These are phyloP conservation scores for Rhazya stricta DNA, from an alignment of 257 asterid genomes.

Conservation along the genomic window DNA sequence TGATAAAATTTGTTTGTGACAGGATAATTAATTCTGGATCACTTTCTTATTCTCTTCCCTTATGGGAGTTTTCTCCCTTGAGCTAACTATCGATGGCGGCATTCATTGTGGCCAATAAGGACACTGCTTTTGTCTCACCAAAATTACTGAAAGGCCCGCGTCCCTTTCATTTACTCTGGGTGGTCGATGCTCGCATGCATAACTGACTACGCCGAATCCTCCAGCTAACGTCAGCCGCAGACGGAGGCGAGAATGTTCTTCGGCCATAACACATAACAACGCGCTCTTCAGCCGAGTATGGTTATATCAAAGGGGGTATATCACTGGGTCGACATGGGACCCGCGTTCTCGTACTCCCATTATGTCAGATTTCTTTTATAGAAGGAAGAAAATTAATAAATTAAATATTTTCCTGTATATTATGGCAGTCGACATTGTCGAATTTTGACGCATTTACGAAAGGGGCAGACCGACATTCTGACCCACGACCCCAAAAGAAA, in stretches of 20 bases:
- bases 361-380: background rate
- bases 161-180: background rate
- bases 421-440: background rate
- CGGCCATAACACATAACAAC: background rate
- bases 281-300: background rate
- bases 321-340: too few relatives aligned
- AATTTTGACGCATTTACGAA: background rate
- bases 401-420: background rate
- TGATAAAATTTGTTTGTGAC: too few relatives aligned
- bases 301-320: background rate
- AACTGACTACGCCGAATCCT: background rate
- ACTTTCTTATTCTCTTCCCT: too few relatives aligned
- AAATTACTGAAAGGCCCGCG: background rate
- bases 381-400: background rate
- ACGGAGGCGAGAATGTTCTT: background rate
- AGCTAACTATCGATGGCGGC: too few relatives aligned
- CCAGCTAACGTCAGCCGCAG: background rate
- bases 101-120: background rate
- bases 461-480: constrained; percentile 3
- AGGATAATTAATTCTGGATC: too few relatives aligned
- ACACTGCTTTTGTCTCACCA: background rate
- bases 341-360: background rate
- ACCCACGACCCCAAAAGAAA: background rate
- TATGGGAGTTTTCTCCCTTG: too few relatives aligned
- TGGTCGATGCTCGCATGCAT: background rate